Conservation (phyloP, 176 grass and related monocot genomes). For the Pharus latifolius region DNA sequence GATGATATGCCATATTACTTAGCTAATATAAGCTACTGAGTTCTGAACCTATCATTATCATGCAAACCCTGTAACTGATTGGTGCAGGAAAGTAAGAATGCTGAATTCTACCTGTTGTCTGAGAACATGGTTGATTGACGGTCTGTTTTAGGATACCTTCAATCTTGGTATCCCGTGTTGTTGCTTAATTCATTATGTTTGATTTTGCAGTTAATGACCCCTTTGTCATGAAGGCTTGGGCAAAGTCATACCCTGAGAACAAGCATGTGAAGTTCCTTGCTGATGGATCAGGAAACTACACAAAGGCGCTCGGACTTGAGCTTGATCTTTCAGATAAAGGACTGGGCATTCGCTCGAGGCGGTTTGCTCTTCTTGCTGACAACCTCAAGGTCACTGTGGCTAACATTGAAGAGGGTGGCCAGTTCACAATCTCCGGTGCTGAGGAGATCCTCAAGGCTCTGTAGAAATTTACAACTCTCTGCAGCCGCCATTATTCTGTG, state of each 20-base stretch:
- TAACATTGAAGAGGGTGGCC: constrained; percentile 86
- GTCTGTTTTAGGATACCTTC: not conserved
- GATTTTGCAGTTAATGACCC: constrained; percentile 64
- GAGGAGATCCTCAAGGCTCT: constrained; percentile 91
- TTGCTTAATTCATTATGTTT: not conserved
- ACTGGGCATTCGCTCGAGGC: constrained; percentile 55
- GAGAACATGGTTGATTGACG: not conserved
- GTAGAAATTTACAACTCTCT: constrained; percentile 14
- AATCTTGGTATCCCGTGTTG: not conserved
- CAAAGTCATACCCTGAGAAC: constrained; percentile 86
- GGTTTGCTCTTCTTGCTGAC: constrained; percentile 72
- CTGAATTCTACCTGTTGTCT: not conserved
- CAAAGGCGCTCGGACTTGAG: constrained; percentile 73
- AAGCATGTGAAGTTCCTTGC: constrained; percentile 94
- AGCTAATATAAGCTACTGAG: no score
- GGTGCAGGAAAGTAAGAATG: not conserved
- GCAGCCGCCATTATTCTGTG: not conserved
- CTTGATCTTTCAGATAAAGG: constrained; percentile 88
- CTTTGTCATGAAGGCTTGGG: constrained; percentile 96
- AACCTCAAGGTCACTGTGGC: constrained; percentile 70
- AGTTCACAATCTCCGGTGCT: constrained; percentile 91
- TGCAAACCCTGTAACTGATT: not conserved
- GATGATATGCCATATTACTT: not conserved
- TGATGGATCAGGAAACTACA: constrained; percentile 73
- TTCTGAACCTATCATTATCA: not conserved